Evolutionary conservation across 2,329 filamentous ascomycete species (phyloP), one percentile per base, ranked within the genome.

Genomic region (Botryotinia narcissicola): DNA sequence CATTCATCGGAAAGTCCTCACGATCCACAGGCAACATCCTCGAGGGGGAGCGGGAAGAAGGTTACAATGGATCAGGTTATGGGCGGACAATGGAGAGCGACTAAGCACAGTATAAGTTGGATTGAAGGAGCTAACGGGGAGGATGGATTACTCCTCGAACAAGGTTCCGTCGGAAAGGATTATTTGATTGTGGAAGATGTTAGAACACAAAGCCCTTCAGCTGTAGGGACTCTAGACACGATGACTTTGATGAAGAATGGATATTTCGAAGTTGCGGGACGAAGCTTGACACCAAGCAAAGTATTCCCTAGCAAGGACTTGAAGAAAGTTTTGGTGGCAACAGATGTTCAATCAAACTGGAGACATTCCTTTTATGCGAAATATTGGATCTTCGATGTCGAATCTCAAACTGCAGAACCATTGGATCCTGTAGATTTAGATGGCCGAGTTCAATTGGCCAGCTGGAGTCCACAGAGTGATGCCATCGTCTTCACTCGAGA

Each of bases 381-480:
- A 40, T 99, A 98, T 84, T 99, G 93, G 90, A 90, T 99, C 74
- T 92, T 98, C 77, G 93, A 99, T 80, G 96, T 99, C 40, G 89
- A 88, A 46, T 91, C 90, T 0, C 95, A 98, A 81, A 87, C 84
- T 0, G 92, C 88, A 1, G 87, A 97, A 82, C 90, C 96, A 0
- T 84, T 99, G 70, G 90, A 98, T 76, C 92, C 93, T 0, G 85
- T 84, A 3, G 86, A 93, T 66, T 86, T 88, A 2, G 83, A 89
- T 20, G 89, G 87, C 29, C 87, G 89, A 64, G 86, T 98, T 37
- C 95, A 98, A 82, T 86, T 97, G 71, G 96, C 95, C 12, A 90
- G 89, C 46, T 98, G 95, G 95, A 97, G 93, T 73, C 96, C 96
- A 0, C 88, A 89, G 70, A 95, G 94, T 76, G 90, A 98, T 81